Percentiles rank a stretch among this genome's conserved stretches.
Conservation (phyloP, 805 yeast species). For the Yarrowia alimentaria region DNA sequence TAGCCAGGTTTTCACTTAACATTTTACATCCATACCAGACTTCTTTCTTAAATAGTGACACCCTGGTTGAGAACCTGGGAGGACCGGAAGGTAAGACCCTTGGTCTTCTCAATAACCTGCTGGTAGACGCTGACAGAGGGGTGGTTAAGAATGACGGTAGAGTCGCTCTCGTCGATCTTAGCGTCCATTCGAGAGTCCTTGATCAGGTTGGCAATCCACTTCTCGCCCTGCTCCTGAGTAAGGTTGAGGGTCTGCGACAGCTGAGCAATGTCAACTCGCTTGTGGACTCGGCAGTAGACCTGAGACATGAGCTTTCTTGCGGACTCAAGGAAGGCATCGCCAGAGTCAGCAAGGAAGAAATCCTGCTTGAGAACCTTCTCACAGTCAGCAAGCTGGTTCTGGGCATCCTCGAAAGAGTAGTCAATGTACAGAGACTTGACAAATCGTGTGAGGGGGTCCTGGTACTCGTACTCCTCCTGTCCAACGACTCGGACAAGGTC, state of each 20-base stretch:
- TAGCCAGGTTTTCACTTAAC: neutral
- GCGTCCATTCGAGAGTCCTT: slow-evolving; percentile 54
- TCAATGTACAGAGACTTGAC: slow-evolving; percentile 55
- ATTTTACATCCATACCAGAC: neutral
- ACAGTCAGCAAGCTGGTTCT: slow-evolving; percentile 49
- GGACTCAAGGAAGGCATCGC: slow-evolving; percentile 46
- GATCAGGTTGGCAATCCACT: slow-evolving; percentile 52
- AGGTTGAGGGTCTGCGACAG: slow-evolving; percentile 49
- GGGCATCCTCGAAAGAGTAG: slow-evolving; percentile 57
- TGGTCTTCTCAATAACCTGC: slow-evolving; percentile 66
- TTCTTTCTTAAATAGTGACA: slow-evolving; percentile 29
- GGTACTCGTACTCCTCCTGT: slow-evolving; percentile 63
- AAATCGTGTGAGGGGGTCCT: slow-evolving; percentile 61
- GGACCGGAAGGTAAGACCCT: slow-evolving; percentile 59
- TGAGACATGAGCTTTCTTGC: slow-evolving; percentile 54
- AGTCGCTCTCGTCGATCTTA: slow-evolving; percentile 52
- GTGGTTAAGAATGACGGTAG: slow-evolving; percentile 54
- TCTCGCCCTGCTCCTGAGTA: slow-evolving; percentile 49
- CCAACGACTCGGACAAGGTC: slow-evolving; percentile 57
- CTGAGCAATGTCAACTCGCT: slow-evolving; percentile 47
- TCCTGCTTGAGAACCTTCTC: slow-evolving; percentile 52
- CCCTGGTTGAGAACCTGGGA: slow-evolving; percentile 53
- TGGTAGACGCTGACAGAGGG: slow-evolving; percentile 59
- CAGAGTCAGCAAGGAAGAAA: slow-evolving; percentile 51
- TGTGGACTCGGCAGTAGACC: slow-evolving; percentile 55